Base-by-base conservation (phyloP, 2,329 filamentous ascomycete genomes). In the Calonectria hongkongensis region DNA sequence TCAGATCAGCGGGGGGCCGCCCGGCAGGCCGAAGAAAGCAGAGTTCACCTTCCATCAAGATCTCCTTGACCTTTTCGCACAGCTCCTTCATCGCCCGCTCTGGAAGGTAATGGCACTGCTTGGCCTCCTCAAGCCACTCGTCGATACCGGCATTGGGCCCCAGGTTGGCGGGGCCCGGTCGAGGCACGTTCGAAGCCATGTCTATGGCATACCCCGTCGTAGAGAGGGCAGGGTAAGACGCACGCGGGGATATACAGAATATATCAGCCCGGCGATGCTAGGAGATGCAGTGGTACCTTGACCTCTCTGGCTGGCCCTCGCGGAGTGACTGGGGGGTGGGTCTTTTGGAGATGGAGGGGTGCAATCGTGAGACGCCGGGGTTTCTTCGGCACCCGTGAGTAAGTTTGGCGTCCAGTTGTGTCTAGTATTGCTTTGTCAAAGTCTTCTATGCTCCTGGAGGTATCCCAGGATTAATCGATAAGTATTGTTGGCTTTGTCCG, bases 51-150 rank as follows among this genome's bases (percentile, higher is more conserved):
- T 99, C 97, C 97, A 99, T 99, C 81, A 99, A 90, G 77, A 95
- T 97, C 86, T 98, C 97, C 88, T 99, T 99, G 73, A 98, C 97
- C 83, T 98, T 98, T 87, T 99, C 97, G 84, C 97, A 99, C 62
- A 99, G 90, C 85, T 98, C 94, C 89, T 99, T 99, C 97, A 99
- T 99, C 81, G 97, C 95, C 74, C 93, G 88, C 86, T 99, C 97
- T 63, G 97, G 97, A 66, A 99, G 90, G 84, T 98, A 98, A 84
- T 98, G 97, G 87, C 97, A 98, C 85, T 97, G 94, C 86, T 98
- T 98, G 54, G 97, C 97, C 85, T 97, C 94, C 83, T 97, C 94
- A 39, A 99, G 90, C 97, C 97, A 99, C 87, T 98, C 96, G 84
- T 98, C 95, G 41, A 97, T 92, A 16, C 95, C 95, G 47, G 96